These are phyloP conservation scores for Diaporthe amygdali DNA, from an alignment of 2,329 filamentous ascomycete species.

Conservation along the genomic window DNA sequence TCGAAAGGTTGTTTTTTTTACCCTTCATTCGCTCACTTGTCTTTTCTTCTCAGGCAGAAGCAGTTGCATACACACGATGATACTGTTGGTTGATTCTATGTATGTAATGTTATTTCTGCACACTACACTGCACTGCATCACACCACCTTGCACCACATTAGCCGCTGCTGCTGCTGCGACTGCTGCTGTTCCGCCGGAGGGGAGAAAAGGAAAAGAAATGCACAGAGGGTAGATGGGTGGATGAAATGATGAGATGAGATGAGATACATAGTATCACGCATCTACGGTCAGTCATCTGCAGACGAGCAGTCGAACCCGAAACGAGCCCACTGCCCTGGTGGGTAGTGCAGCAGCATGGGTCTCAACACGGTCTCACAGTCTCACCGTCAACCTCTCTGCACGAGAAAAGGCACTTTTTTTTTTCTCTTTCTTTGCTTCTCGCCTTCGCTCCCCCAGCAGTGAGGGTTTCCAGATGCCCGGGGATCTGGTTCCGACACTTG, in stretches of 20 bases:
- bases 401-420: not conserved
- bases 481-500: constrained; percentile 12
- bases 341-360: not conserved
- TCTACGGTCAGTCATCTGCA: not conserved
- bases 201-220: not conserved
- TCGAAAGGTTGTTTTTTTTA: constrained; percentile 15
- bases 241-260: constrained; percentile 2
- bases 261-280: not conserved
- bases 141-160: constrained; percentile 7
- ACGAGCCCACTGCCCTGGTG: constrained; percentile 2
- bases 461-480: constrained; percentile 14
- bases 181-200: not conserved
- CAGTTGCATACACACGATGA: not conserved
- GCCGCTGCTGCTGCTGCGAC: not conserved
- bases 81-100: not conserved
- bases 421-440: not conserved
- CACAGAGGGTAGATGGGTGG: too few relatives aligned
- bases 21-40: not conserved
- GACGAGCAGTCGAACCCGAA: constrained; percentile 5
- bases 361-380: not conserved
- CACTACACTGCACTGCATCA: not conserved
- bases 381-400: not conserved
- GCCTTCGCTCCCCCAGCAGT: not conserved
- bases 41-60: not conserved
- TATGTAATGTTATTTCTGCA: not conserved